A percentile compares a stretch with the other conserved stretches of the same genome.
These are phyloP conservation scores for Lecanoromycetidae sp. DNA, from an alignment of 2,329 filamentous ascomycete species.

Conservation along the genomic window DNA sequence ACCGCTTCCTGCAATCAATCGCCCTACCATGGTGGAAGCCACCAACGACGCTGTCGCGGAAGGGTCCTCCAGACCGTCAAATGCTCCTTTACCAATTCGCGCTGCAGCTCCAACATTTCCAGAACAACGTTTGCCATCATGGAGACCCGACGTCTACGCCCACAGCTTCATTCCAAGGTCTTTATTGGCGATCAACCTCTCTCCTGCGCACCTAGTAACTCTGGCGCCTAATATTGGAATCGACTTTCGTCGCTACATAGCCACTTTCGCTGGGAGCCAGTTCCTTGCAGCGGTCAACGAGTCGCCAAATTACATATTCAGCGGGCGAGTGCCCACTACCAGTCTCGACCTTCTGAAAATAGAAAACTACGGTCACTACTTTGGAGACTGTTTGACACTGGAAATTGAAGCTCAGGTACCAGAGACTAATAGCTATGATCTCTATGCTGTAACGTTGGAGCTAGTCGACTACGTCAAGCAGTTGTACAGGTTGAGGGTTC, in stretches of 20 bases:
- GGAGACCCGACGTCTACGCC: slow-evolving; percentile 21
- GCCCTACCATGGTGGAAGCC: no score
- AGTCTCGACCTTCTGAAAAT: slow-evolving; percentile 14
- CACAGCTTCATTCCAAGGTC: slow-evolving; percentile 20
- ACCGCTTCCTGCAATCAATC: no score
- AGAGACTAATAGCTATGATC: slow-evolving; percentile 16
- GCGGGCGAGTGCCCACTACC: slow-evolving; percentile 7
- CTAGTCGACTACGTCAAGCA: slow-evolving; percentile 8
- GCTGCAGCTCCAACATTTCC: no score
- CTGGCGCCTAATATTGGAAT: slow-evolving; percentile 17
- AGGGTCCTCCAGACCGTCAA: no score
- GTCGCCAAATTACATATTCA: neutral
- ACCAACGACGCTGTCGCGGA: no score
- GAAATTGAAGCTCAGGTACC: slow-evolving; percentile 19
- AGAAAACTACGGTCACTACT: slow-evolving; percentile 19
- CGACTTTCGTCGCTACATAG: slow-evolving; percentile 19
- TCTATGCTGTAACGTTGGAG: slow-evolving; percentile 19
- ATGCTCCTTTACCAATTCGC: no score
- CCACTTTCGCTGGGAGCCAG: slow-evolving; percentile 17
- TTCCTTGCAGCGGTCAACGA: slow-evolving; percentile 15
- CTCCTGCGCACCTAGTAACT: slow-evolving; percentile 17
- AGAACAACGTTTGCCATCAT: neutral
- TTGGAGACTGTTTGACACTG: slow-evolving; percentile 20
- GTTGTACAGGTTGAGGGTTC: slow-evolving; percentile 20
- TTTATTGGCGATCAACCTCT: slow-evolving; percentile 22